These are phyloP conservation scores for Pelargonium myrrhifolium DNA, from an alignment of 441 rosid genomes.

Conservation along the genomic window DNA sequence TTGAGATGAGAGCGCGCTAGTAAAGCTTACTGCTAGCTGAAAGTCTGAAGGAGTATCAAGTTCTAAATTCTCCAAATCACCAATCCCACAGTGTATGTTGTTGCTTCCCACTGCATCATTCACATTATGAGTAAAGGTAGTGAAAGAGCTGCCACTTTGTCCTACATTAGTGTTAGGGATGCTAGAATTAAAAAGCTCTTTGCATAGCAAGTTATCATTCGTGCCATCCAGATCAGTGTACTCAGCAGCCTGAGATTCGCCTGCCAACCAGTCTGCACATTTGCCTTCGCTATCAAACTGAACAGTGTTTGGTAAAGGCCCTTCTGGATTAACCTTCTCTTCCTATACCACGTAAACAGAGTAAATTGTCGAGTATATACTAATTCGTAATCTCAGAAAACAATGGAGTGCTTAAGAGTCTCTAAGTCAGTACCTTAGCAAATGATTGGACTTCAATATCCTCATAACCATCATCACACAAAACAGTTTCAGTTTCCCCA, in stretches of 20 bases:
- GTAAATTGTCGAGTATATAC: neutral
- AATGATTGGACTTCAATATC: slow-evolving; percentile 20
- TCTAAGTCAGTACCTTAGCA: no score
- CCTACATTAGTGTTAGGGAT: slow-evolving; percentile 30
- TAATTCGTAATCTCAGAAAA: neutral
- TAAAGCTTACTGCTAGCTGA: slow-evolving; percentile 45
- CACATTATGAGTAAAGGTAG: slow-evolving; percentile 4
- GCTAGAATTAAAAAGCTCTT: slow-evolving; percentile 42
- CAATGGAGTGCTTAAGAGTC: neutral
- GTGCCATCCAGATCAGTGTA: slow-evolving; percentile 26
- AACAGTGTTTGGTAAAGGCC: no score
- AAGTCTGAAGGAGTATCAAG: slow-evolving; percentile 73
- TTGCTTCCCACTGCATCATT: slow-evolving; percentile 24
- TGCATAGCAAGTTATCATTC: slow-evolving; percentile 44
- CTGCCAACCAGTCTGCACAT: slow-evolving; percentile 68
- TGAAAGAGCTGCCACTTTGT: slow-evolving; percentile 17
- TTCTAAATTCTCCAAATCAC: slow-evolving; percentile 57
- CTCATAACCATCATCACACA: slow-evolving; percentile 33
- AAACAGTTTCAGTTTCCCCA: slow-evolving; percentile 22
- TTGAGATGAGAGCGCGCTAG: neutral
- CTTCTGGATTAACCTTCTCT: no score
- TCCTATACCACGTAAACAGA: neutral
- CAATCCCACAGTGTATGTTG: slow-evolving; percentile 27
- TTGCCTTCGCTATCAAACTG: no score
- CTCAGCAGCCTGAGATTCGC: slow-evolving; percentile 59